Evolutionary conservation across 306 rosid species (phyloP), one percentile per base, ranked within the genome.

Genomic region (Inga leiocalycina): DNA sequence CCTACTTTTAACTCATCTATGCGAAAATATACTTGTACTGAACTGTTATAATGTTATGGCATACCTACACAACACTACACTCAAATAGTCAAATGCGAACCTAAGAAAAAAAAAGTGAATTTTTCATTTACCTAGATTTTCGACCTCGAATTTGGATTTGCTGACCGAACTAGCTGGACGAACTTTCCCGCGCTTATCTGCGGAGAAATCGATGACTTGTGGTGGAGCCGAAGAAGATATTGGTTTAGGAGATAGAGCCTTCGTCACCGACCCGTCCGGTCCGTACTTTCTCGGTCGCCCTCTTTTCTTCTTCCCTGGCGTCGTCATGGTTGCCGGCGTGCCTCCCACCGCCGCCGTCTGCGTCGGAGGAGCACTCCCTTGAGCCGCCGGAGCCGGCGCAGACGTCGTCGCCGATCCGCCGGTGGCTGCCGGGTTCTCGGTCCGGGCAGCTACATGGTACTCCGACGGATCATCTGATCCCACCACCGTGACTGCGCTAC

Each of bases 381-480:
- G 82, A 6, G 77, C 71, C 4, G 68, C 78, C 67, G 86, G 72
- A 24, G 71, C 43, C 4, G 86, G 37, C 9, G 87, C 39, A 5
- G 88, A 49, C n/a, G 76, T 46, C 12, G 57, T 66, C 73, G 97
- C 91, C 43, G 43, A 39, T 91, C 97, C 97, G 32, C 71, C 81
- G 10, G 91, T 56, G n/a, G 77, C 84, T 65, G 88, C 78, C 32
- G 91, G 77, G 79, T 80, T 91, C 62, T 92, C 97, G 8, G 89
- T 80, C 91, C 98, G 91, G 35, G 97, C 97, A 85, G 99, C 97
- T 54, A 94, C 91, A 72, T 90, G 98, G 76, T 91, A 96, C 78
- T 94, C 97, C 81, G 99, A 90, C 80, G 98, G 97, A 90, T 97
- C 95, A 86, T 96, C 98, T 74, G 97, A 96, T 91, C 94, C 99